Conservation (phyloP, 257 asterid genomes). For the Salvia rosmarinus region DNA sequence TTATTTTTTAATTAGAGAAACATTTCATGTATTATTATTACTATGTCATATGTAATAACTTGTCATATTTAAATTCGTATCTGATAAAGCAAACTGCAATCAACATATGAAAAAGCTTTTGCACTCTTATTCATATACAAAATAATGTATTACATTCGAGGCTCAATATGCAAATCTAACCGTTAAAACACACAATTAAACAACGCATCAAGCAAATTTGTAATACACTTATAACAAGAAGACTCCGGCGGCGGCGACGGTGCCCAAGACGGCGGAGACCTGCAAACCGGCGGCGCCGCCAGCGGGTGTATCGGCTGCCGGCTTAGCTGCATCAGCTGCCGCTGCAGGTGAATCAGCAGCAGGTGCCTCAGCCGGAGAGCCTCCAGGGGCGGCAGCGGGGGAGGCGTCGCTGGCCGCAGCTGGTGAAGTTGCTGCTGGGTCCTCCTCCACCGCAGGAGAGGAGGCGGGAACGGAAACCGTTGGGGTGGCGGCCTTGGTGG, state of each 20-base stretch:
- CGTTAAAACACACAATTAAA: neutral
- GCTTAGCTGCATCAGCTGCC: constrained; percentile 25
- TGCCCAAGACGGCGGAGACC: constrained; percentile 50
- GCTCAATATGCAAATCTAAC: neutral
- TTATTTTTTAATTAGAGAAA: no score
- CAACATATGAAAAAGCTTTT: neutral
- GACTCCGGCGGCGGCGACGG: constrained; percentile 56
- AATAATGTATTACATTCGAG: neutral
- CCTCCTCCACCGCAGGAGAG: neutral
- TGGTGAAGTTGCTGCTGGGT: neutral
- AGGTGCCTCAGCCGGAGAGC: constrained; percentile 32
- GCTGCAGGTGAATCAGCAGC: constrained; percentile 31
- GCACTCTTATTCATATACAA: constrained; percentile 15
- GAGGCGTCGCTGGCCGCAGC: constrained; percentile 48
- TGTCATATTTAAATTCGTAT: no score
- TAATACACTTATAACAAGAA: constrained; percentile 42
- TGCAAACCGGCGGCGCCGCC: constrained; percentile 51
- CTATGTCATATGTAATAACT: no score
- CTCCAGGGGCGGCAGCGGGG: constrained; percentile 47
- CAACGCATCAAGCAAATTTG: neutral
- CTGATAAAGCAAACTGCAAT: no score
- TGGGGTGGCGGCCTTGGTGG: constrained; percentile 4
- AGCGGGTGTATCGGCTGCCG: constrained; percentile 40
- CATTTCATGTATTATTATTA: no score
- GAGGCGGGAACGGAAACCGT: constrained; percentile 11